Base-by-base conservation (phyloP, 345 rosid species). In the Camelina hispida region DNA sequence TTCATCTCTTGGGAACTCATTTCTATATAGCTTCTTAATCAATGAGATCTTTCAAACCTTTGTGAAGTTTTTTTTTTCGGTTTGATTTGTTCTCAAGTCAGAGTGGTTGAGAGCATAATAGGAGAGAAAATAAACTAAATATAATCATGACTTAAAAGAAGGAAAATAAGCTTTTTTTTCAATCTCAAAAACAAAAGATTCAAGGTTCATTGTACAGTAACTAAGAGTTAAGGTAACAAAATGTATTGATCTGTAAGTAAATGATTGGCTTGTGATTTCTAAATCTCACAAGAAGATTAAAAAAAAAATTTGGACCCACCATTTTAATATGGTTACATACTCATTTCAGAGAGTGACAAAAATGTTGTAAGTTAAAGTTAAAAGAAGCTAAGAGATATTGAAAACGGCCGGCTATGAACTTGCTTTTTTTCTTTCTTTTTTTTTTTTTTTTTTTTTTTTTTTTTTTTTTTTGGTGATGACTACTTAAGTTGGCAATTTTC, bases 331-430 rank as follows among this genome's bases (percentile, higher is more conserved):
- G 48, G 72, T 46, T 74, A 56, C 59, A 46, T 14, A 65, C 28
- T 37, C 40, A 38, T 37, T 44, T 59, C 62, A 67, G 44, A 59
- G 61, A 75, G 59, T 75, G 65, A 67, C 67, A 75, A 67, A 75
- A 58, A 28, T 72, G 42, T 47, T 34, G n/a, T 66, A 74, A 74
- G 59, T 67, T 48, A 58, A 75, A 75, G 78, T 59, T 58, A 58
- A 22, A 74, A 67, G 25, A 67, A 48, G 68, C 67, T 61, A 75
- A 75, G 0, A 38, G 18, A 25, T 59, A 50, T 58, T 75, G 37
- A 20, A 52, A 66, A 66, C 64, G 52, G 72, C 57, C 18, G 66
- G 12, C 13, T 66, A 16, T 6, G 9, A 43, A 65, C 18, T 32
- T 64, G 18, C 48, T 73, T 25, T 25, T 73, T 73, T 30, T 2